phyloP scores from a whole-genome alignment of 352 stramenopile species.

The Thalassiosira pacifica region DNA sequence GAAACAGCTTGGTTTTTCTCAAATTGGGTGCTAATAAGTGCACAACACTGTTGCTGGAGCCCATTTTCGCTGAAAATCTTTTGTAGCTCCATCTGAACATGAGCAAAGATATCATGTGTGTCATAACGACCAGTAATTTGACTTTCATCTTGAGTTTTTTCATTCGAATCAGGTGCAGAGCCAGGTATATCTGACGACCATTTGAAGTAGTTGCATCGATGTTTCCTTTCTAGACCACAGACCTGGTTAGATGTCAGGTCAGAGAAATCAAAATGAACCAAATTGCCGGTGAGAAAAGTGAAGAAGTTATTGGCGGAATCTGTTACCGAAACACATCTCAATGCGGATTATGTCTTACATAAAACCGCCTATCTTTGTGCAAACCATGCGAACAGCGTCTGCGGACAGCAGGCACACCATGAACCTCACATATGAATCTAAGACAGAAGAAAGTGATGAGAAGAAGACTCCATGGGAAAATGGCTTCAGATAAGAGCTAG shows the following conservation, averaged over 20 bases:
- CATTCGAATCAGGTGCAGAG: background rate
- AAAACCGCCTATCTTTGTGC: conserved; percentile 85
- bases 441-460: background rate
- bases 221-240: conserved; percentile 79
- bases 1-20: conserved; percentile 47
- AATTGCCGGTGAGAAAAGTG: background rate
- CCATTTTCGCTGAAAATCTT: conserved; percentile 54
- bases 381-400: conserved; percentile 77
- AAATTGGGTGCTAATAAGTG: conserved; percentile 58
- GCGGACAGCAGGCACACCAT: conserved; percentile 80
- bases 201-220: conserved; percentile 83
- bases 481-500: too few relatives aligned
- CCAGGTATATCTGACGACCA: conserved; percentile 72
- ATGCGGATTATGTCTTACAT: conserved; percentile 66
- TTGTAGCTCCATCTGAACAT: conserved; percentile 50
- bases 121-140: conserved; percentile 20
- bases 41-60: conserved; percentile 57
- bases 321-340: background rate
- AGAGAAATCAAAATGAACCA: background rate
- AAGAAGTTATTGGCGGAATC: background rate
- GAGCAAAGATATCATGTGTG: conserved; percentile 41
- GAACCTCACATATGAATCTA: conserved; percentile 80
- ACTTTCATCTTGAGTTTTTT: conserved; percentile 39
- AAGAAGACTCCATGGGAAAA: too few relatives aligned
- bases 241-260: too few relatives aligned